These are phyloP conservation scores for Globisporangium echinulatum DNA, from an alignment of 352 stramenopile genomes.

Conservation along the genomic window DNA sequence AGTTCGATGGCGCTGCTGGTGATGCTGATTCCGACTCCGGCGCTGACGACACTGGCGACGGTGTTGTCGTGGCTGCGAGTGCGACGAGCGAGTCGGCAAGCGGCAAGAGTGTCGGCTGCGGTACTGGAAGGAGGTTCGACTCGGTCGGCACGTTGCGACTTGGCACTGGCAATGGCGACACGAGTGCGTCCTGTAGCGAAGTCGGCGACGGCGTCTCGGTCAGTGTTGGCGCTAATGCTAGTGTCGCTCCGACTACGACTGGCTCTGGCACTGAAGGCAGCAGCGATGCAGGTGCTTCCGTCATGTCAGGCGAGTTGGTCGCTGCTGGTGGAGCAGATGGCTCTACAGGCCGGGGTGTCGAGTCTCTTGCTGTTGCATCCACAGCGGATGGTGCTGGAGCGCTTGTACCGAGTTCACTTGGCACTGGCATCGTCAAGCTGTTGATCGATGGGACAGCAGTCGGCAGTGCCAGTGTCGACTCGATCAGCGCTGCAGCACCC, in stretches of 20 bases:
- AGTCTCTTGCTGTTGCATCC: too few relatives aligned
- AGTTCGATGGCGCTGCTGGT: too few relatives aligned
- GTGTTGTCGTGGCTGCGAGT: too few relatives aligned
- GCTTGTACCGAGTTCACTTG: background rate
- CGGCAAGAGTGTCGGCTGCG: background rate
- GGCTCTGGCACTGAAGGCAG: too few relatives aligned
- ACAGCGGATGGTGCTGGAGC: too few relatives aligned
- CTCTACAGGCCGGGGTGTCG: background rate
- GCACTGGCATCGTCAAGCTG: background rate
- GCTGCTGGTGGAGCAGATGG: background rate
- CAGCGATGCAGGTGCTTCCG: background rate
- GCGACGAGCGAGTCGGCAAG: too few relatives aligned
- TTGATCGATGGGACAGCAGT: background rate
- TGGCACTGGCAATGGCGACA: background rate
- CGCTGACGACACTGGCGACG: too few relatives aligned
- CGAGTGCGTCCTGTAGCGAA: background rate
- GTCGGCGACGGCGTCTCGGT: background rate
- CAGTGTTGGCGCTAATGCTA: too few relatives aligned
- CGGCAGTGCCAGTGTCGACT: too few relatives aligned
- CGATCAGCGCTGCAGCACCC: background rate
- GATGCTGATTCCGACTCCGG: too few relatives aligned
- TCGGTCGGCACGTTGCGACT: background rate
- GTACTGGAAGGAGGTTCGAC: too few relatives aligned
- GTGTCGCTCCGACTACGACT: background rate
- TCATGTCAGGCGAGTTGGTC: background rate